Percentiles rank a stretch among this genome's conserved stretches.
These are phyloP conservation scores for Chaetomium cochliodes DNA, from an alignment of 495 filamentous ascomycete genomes.

Conservation along the genomic window DNA sequence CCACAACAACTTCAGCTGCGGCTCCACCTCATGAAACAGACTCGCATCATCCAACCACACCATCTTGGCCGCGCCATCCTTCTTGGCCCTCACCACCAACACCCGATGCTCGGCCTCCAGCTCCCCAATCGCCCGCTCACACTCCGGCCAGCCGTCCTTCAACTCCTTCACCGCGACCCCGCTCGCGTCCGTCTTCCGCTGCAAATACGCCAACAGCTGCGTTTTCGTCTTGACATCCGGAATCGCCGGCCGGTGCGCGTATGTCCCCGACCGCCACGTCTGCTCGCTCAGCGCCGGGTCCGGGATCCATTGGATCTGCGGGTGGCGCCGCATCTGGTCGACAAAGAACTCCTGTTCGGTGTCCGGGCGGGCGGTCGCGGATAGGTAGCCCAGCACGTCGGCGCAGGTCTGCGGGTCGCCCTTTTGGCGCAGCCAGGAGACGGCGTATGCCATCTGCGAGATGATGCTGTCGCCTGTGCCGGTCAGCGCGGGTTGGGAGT, in stretches of 20 bases:
- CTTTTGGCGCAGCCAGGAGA: conserved; percentile 80
- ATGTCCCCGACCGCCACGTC: conserved; percentile 61
- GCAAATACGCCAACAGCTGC: conserved; percentile 74
- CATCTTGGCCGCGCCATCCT: conserved; percentile 79
- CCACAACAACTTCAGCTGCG: conserved; percentile 82
- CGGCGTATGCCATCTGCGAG: conserved; percentile 79
- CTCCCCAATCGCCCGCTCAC: conserved; percentile 69
- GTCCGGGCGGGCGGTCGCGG: conserved; percentile 54
- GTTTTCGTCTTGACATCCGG: conserved; percentile 73
- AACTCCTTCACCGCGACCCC: conserved; percentile 82
- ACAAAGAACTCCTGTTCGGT: conserved; percentile 45
- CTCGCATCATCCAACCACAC: conserved; percentile 87
- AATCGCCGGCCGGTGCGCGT: conserved; percentile 70
- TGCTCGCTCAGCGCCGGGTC: conserved; percentile 55
- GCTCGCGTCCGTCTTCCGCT: conserved; percentile 73
- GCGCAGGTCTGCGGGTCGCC: conserved; percentile 64
- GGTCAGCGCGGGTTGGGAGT: conserved; percentile 75
- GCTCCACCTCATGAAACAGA: conserved; percentile 70
- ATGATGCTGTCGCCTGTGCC: conserved; percentile 75
- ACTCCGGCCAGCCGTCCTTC: conserved; percentile 90
- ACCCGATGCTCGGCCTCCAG: conserved; percentile 77
- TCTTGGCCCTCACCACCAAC: conserved; percentile 84
- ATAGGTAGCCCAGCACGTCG: conserved; percentile 76
- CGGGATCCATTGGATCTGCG: conserved; percentile 68
- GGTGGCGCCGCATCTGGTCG: conserved; percentile 55